Evolutionary conservation across 768 basidiomycete species (phyloP).

Genomic region (Boletus pseudo-olivaceus): DNA sequence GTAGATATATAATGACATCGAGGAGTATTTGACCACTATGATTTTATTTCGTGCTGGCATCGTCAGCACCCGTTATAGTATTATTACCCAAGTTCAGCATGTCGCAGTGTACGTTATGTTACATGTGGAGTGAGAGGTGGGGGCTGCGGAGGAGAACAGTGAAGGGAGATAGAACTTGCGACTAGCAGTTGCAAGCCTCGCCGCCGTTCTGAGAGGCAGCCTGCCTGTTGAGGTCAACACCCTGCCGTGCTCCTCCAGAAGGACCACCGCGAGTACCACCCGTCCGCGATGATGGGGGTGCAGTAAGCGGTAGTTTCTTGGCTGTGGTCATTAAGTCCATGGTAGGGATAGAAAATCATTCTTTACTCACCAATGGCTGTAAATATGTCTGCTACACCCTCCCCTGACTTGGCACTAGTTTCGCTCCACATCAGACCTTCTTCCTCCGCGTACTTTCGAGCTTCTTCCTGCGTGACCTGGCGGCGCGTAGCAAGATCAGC

Average conservation of each 20-base stretch:
- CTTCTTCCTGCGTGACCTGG: constrained; percentile 84
- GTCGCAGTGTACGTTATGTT: constrained; percentile 28
- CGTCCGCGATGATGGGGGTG: constrained; percentile 61
- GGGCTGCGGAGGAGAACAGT: constrained; percentile 5
- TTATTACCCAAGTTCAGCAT: constrained; percentile 30
- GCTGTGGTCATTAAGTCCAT: constrained; percentile 40
- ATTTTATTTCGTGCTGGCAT: constrained; percentile 9
- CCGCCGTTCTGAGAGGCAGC: constrained; percentile 43
- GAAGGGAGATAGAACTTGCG: constrained; percentile 7
- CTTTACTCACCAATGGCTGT: constrained; percentile 70
- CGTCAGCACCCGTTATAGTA: constrained; percentile 8
- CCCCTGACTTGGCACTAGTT: constrained; percentile 86
- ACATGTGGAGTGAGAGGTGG: constrained; percentile 23
- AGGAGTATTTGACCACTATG: background rate
- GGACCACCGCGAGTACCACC: constrained; percentile 51
- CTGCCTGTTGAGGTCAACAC: constrained; percentile 82
- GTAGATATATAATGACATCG: background rate
- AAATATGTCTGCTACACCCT: constrained; percentile 84
- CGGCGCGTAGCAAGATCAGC: constrained; percentile 80
- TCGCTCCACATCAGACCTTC: constrained; percentile 93
- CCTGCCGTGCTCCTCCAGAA: constrained; percentile 48
- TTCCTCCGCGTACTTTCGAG: constrained; percentile 88
- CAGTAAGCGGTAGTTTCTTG: constrained; percentile 84
- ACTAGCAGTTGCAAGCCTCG: constrained; percentile 76
- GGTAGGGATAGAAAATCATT: background rate